Percentiles rank a stretch among this genome's conserved stretches.
These are phyloP conservation scores for Aureobasidium zeae DNA, from an alignment of 2,329 filamentous ascomycete species.

Conservation along the genomic window DNA sequence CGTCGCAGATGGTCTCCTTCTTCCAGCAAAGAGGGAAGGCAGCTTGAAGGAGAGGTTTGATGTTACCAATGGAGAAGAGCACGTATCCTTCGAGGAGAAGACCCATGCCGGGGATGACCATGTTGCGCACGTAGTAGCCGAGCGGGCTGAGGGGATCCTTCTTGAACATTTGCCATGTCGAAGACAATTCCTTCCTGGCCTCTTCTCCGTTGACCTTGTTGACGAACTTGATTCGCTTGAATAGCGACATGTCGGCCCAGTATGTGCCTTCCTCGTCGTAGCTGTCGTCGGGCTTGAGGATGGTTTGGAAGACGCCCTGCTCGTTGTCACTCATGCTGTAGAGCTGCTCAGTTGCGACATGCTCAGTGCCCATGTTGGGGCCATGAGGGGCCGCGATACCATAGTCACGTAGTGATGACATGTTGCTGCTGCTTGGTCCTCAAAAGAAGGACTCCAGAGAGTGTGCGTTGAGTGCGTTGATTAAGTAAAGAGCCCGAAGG, in stretches of 20 bases:
- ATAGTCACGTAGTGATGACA: constrained; percentile 38
- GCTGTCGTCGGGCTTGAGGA: constrained; percentile 81
- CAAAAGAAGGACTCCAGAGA: neutral
- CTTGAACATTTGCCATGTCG: constrained; percentile 73
- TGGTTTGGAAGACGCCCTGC: constrained; percentile 59
- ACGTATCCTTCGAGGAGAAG: constrained; percentile 91
- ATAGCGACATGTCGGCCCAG: constrained; percentile 78
- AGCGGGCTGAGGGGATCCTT: constrained; percentile 74
- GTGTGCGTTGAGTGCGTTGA: neutral
- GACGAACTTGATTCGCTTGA: constrained; percentile 66
- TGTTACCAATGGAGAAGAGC: constrained; percentile 91
- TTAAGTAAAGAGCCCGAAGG: constrained; percentile 1
- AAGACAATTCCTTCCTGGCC: constrained; percentile 54
- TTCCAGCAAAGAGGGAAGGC: constrained; percentile 76
- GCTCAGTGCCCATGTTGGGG: constrained; percentile 37
- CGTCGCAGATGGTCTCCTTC: constrained; percentile 51
- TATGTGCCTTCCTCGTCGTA: constrained; percentile 77
- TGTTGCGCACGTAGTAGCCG: constrained; percentile 81
- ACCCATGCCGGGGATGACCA: constrained; percentile 84
- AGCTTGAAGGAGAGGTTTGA: constrained; percentile 69
- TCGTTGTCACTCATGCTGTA: constrained; percentile 49
- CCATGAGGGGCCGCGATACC: constrained; percentile 41
- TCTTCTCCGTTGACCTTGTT: constrained; percentile 62
- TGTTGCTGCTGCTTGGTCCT: constrained; percentile 11
- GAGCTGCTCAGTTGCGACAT: constrained; percentile 35